phyloP scores from a whole-genome alignment of 208 protist species.

The Trypanosoma avium region DNA sequence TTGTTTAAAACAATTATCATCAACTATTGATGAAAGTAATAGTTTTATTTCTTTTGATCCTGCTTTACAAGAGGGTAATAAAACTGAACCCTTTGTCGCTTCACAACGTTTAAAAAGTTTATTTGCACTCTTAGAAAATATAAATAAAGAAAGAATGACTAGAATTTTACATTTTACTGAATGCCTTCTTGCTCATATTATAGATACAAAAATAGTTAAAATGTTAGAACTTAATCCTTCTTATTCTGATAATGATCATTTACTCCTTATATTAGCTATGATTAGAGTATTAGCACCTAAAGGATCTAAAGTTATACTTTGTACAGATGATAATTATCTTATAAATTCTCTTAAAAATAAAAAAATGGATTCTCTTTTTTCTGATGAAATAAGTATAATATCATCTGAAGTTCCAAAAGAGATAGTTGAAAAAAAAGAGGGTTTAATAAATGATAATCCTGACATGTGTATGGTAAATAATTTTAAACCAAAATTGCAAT shows the following conservation, averaged over 20 bases:
- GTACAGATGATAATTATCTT: slow-evolving; percentile 59
- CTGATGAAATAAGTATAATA: slow-evolving; percentile 37
- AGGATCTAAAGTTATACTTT: slow-evolving; percentile 45
- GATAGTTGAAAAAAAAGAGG: slow-evolving; percentile 34
- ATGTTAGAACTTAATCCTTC: slow-evolving; percentile 28
- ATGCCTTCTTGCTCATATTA: slow-evolving; percentile 58
- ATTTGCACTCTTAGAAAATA: slow-evolving; percentile 36
- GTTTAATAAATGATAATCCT: slow-evolving; percentile 77
- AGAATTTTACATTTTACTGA: slow-evolving; percentile 84
- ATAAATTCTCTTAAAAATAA: slow-evolving; percentile 20
- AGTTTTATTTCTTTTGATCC: slow-evolving; percentile 60
- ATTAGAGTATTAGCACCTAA: slow-evolving; percentile 40
- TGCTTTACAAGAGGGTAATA: slow-evolving; percentile 48
- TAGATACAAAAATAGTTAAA: not conserved
- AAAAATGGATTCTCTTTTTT: slow-evolving; percentile 29
- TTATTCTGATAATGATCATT: slow-evolving; percentile 62
- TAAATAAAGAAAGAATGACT: slow-evolving; percentile 5
- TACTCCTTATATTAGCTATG: slow-evolving; percentile 73
- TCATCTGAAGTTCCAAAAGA: slow-evolving; percentile 44
- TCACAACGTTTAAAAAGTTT: slow-evolving; percentile 67
- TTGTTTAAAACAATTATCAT: slow-evolving; percentile 53
- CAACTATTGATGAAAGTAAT: slow-evolving; percentile 36
- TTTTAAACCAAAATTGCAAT: slow-evolving; percentile 43
- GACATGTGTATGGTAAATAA: slow-evolving; percentile 25
- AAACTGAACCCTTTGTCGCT: slow-evolving; percentile 56